Conservation (phyloP, 1,139 yeast species). For the Saccharomyces pastorianus region DNA sequence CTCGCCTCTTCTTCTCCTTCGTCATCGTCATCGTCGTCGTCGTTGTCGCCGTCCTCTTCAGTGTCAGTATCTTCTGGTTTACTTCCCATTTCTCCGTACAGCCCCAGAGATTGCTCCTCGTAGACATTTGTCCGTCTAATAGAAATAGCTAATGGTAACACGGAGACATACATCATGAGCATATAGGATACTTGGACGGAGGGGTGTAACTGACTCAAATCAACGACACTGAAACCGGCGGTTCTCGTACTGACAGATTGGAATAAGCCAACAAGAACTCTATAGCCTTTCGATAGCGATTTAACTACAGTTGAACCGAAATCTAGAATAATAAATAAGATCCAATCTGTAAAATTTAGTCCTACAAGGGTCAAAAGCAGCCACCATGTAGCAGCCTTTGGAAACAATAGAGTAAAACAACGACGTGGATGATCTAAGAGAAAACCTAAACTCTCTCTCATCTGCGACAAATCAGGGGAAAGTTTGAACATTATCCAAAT, state of each 20-base stretch:
- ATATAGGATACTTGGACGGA: no score
- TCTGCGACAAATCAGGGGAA: constrained; percentile 57
- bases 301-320: constrained; percentile 43
- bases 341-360: constrained; percentile 68
- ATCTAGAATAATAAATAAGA: constrained; percentile 74
- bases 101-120: constrained; percentile 91
- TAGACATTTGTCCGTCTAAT: constrained; percentile 94
- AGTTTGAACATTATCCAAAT: constrained; percentile 38
- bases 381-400: constrained; percentile 95
- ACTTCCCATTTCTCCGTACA: constrained; percentile 45
- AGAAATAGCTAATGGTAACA: constrained; percentile 89
- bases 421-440: constrained; percentile 93
- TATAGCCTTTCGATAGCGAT: constrained; percentile 52
- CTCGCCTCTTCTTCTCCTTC: constrained; percentile 31
- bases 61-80: constrained; percentile 19
- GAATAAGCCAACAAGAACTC: constrained; percentile 73
- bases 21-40: constrained; percentile 16
- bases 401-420: constrained; percentile 86
- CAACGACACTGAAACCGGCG: no score
- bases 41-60: constrained; percentile 6
- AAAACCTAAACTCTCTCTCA: constrained; percentile 74
- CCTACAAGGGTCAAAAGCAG: constrained; percentile 62
- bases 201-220: no score
- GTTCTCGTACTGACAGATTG: constrained; percentile 59
- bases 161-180: constrained; percentile 53